Evolutionary conservation across 2,329 filamentous ascomycete species (phyloP).

Genomic region (Venturia asperata): DNA sequence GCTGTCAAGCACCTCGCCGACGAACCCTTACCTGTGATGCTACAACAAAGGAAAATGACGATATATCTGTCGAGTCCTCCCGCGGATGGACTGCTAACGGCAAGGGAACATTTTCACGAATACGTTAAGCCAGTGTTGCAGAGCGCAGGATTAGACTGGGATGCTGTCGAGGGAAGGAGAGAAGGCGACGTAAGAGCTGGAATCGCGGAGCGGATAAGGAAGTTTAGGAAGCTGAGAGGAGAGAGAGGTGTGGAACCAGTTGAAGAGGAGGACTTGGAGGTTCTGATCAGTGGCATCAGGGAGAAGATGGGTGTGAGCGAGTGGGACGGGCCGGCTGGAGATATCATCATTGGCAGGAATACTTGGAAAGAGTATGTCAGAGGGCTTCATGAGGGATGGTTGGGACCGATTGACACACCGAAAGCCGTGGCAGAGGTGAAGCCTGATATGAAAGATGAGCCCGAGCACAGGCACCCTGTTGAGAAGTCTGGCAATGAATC

Average conservation of each 20-base stretch:
- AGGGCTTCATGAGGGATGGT: constrained; percentile 91
- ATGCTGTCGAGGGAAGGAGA: constrained; percentile 83
- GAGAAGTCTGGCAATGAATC: constrained; percentile 7
- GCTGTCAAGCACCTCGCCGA: constrained; percentile 77
- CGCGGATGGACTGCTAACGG: constrained; percentile 71
- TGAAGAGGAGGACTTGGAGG: constrained; percentile 49
- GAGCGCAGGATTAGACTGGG: constrained; percentile 87
- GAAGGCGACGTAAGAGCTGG: constrained; percentile 89
- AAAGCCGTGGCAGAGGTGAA: constrained; percentile 28
- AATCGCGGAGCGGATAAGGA: constrained; percentile 77
- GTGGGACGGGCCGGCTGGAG: constrained; percentile 68
- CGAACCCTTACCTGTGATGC: constrained; percentile 63
- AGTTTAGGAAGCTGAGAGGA: constrained; percentile 52
- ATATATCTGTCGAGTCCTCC: constrained; percentile 82
- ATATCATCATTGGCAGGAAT: constrained; percentile 82
- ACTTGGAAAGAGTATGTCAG: constrained; percentile 97
- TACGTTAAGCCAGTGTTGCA: constrained; percentile 92
- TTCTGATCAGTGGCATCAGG: constrained; percentile 56
- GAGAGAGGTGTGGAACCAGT: constrained; percentile 41
- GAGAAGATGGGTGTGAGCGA: constrained; percentile 59
- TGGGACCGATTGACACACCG: constrained; percentile 71
- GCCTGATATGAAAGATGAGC: constrained; percentile 23
- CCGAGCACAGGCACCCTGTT: constrained; percentile 20
- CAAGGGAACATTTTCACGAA: constrained; percentile 93
- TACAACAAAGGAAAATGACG: constrained; percentile 75